Evolutionary conservation across 345 rosid genomes (phyloP).

Genomic region (Sisymbrium irio): DNA sequence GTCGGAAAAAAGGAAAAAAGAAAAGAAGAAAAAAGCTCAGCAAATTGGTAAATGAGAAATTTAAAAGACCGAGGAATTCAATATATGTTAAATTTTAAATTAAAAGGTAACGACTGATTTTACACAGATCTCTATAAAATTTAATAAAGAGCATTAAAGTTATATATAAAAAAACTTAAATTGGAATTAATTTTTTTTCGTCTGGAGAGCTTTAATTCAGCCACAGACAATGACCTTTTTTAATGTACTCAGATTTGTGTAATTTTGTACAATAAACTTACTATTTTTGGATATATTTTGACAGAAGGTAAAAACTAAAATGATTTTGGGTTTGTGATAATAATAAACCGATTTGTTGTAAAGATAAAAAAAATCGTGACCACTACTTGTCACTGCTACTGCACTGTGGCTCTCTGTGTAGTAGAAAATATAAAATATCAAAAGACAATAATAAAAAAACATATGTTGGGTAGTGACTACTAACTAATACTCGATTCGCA

Average conservation of each 20-base stretch:
- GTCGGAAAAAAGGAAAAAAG: slow-evolving; percentile 7
- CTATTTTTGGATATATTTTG: not conserved
- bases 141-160: slow-evolving; percentile 13
- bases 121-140: slow-evolving; percentile 21
- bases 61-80: not conserved
- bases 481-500: slow-evolving; percentile 1
- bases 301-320: not conserved
- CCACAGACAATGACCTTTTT: not conserved
- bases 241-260: not conserved
- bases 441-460: not conserved
- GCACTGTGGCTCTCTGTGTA: not conserved
- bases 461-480: not conserved
- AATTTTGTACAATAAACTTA: not conserved
- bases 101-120: not conserved
- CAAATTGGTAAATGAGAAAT: not conserved
- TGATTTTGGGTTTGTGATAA: not conserved
- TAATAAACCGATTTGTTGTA: no score
- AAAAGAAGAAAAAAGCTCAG: not conserved
- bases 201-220: not conserved
- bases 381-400: slow-evolving; percentile 14
- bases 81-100: not conserved
- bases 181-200: not conserved
- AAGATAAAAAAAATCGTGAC: no score
- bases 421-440: not conserved
- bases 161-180: not conserved